Conservation (phyloP, 2,329 filamentous ascomycete genomes). For the Trichoderma guizhouense region DNA sequence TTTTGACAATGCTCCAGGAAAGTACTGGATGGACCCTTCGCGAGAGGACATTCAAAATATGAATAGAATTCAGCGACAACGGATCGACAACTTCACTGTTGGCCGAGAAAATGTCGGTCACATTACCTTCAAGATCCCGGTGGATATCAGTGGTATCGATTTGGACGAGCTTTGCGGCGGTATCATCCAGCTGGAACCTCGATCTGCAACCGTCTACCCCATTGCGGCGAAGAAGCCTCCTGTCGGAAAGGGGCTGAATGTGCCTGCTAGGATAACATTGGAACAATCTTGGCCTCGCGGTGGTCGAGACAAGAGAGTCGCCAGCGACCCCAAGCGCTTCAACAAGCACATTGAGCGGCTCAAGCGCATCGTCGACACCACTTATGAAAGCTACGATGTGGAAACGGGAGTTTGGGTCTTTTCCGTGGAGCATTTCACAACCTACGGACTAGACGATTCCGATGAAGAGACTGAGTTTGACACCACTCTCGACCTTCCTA, state of each 20-base stretch:
- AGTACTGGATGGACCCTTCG: conserved; percentile 83
- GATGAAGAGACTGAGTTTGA: conserved; percentile 66
- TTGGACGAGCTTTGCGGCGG: conserved; percentile 75
- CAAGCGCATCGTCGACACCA: conserved; percentile 73
- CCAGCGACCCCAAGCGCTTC: conserved; percentile 59
- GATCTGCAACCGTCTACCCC: conserved; percentile 85
- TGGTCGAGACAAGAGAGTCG: conserved; percentile 53
- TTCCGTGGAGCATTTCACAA: conserved; percentile 93
- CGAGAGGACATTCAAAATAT: conserved; percentile 73
- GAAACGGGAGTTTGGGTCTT: conserved; percentile 87
- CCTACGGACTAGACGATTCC: conserved; percentile 81
- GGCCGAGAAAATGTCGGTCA: conserved; percentile 79
- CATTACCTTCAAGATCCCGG: conserved; percentile 75
- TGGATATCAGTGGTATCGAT: conserved; percentile 77
- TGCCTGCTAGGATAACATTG: conserved; percentile 81
- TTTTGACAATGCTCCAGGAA: conserved; percentile 57
- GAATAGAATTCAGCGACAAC: conserved; percentile 74
- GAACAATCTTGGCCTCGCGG: conserved; percentile 88
- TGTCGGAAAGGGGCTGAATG: conserved; percentile 84
- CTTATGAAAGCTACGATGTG: conserved; percentile 75
- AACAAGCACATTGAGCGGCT: conserved; percentile 82
- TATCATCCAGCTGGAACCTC: conserved; percentile 72
- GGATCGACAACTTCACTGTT: conserved; percentile 71
- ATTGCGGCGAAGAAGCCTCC: conserved; percentile 74
- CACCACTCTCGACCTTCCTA: conserved; percentile 29